These are phyloP conservation scores for Kodamaea lidongshanica DNA, from an alignment of 805 yeast species.

Conservation along the genomic window DNA sequence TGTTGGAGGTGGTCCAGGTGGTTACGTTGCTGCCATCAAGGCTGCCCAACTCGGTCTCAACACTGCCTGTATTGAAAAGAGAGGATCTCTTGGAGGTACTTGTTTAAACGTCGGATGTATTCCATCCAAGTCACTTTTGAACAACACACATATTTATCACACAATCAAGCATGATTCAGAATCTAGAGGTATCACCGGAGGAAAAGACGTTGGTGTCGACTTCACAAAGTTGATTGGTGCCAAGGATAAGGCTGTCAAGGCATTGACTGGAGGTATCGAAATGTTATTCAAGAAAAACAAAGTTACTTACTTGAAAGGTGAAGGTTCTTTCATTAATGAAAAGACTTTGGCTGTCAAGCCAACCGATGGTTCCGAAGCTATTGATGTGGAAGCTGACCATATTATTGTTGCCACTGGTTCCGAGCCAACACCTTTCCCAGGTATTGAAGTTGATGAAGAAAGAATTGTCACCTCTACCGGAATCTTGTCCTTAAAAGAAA, in stretches of 20 bases:
- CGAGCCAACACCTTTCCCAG: constrained; percentile 98
- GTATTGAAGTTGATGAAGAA: constrained; percentile 92
- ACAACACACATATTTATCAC: constrained; percentile 92
- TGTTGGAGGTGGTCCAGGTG: constrained; percentile 99
- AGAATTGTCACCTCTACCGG: constrained; percentile 97
- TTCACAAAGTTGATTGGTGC: constrained; percentile 79
- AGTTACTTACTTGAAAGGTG: constrained; percentile 90
- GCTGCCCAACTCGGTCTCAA: constrained; percentile 94
- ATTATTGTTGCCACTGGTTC: constrained; percentile 97
- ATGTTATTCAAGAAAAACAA: constrained; percentile 92
- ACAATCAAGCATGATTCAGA: constrained; percentile 79
- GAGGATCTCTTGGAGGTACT: constrained; percentile 96
- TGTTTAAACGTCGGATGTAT: constrained; percentile 99
- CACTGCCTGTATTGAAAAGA: constrained; percentile 95
- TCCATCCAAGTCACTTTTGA: constrained; percentile 91
- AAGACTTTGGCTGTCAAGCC: constrained; percentile 75
- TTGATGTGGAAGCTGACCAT: constrained; percentile 71
- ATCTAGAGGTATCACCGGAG: constrained; percentile 85
- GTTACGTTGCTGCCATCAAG: constrained; percentile 97
- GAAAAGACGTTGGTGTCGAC: constrained; percentile 66
- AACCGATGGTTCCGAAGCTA: constrained; percentile 73
- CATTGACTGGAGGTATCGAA: constrained; percentile 91
- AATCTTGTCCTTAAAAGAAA: constrained; percentile 72
- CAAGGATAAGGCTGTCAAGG: constrained; percentile 83
- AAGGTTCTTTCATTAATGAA: constrained; percentile 82